Evolutionary conservation across 768 basidiomycete species (phyloP), one percentile per base, ranked within the genome.

Genomic region (Amanita polypyramis): DNA sequence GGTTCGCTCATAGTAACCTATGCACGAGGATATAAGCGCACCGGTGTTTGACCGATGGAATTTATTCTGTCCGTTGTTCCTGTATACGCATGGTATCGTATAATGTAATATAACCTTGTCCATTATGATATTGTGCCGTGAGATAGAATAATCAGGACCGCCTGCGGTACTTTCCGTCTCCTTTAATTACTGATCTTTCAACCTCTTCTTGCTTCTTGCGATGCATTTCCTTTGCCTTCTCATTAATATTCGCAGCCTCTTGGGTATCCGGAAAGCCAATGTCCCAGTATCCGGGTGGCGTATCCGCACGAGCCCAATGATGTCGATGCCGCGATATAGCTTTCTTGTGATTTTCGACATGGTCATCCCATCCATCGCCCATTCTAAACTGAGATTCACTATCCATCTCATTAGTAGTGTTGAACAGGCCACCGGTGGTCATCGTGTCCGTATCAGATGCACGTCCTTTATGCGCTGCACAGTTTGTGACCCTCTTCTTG

Each of bases 201-300:
- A 89, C 68, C 48, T 69, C 65, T 5, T 70, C 63, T 51, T 70
- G 69, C 67, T 90, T 90, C 61, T 72, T 69, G 55, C 64, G 64
- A 53, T 86, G 80, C 77, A 92, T 88, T 57, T 76, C 74, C 49
- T 70, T 73, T 7, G 92, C 93, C 49, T 67, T 66, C 51, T 68
- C 65, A 61, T 95, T 95, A 56, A 95, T 92, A 46, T 73, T 73
- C 39, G 70, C 73, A 12, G 79, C 81, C 58, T 89, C 79, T 61
- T 94, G 92, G 3, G 92, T 93, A 54, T 72, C 70, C 1, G 93
- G 93, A 60, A 97, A 94, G 1, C 85, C 90, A 49, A 94, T 92
- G 48, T 82, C 72, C 88, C 91, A 94, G 63, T 88, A 95, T 12
- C 79, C 80, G 0, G 89, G 90, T 9, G 93, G 93, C 1, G 89